These are phyloP conservation scores for Schwanniomyces pseudopolymorphus DNA, from an alignment of 805 yeast species.

Conservation along the genomic window DNA sequence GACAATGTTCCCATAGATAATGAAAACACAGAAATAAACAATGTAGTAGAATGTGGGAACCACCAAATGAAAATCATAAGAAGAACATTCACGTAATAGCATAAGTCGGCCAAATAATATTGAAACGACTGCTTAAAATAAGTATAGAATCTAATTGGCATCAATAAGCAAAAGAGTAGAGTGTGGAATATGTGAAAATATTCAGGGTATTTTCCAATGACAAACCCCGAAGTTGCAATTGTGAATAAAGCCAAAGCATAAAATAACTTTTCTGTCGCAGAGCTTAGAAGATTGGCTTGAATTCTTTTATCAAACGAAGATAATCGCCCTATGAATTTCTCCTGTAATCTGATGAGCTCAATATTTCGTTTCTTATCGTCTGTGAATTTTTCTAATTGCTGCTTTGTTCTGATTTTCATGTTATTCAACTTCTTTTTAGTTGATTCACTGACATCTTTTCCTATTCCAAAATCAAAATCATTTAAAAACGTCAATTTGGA, in stretches of 20 bases:
- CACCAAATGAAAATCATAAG: constrained; percentile 76
- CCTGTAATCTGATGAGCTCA: constrained; percentile 33
- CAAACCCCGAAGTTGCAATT: constrained; percentile 68
- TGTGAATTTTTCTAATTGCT: constrained; percentile 26
- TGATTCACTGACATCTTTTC: constrained; percentile 32
- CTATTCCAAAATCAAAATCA: constrained; percentile 46
- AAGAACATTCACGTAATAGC: constrained; percentile 83
- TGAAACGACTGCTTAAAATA: constrained; percentile 79
- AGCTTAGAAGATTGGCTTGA: constrained; percentile 31
- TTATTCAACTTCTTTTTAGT: constrained; percentile 34
- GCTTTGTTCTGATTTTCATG: constrained; percentile 36
- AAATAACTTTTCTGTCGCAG: constrained; percentile 66
- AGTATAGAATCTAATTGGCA: constrained; percentile 84
- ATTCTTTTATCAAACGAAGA: constrained; percentile 36
- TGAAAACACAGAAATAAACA: constrained; percentile 83
- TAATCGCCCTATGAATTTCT: constrained; percentile 28
- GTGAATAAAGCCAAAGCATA: constrained; percentile 71
- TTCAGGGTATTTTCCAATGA: constrained; percentile 76
- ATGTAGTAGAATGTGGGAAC: constrained; percentile 67
- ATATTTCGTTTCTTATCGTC: constrained; percentile 17
- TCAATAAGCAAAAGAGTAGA: constrained; percentile 52
- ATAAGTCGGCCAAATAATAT: constrained; percentile 86
- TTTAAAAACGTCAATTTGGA: constrained; percentile 35
- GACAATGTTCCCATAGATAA: constrained; percentile 86
- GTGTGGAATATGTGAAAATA: constrained; percentile 79